phyloP scores from a whole-genome alignment of 73 alveolate genomes.

The Breviolum minutum region DNA sequence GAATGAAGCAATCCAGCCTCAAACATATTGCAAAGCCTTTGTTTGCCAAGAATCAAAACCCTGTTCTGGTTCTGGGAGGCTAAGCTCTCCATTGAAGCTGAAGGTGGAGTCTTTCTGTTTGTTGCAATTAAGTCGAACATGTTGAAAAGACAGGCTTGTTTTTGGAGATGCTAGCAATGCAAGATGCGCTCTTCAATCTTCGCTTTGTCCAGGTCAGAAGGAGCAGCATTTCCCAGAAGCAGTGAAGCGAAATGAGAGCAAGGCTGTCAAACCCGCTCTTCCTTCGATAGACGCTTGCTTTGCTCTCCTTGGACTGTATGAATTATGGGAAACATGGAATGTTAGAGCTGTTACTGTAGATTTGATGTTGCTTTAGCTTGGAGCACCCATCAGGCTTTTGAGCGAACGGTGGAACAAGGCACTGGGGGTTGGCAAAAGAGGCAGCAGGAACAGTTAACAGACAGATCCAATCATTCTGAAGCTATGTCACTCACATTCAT shows the following conservation, averaged over 20 bases:
- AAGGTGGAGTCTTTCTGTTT: not conserved
- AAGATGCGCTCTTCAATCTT: too few relatives aligned
- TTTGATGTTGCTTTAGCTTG: not conserved
- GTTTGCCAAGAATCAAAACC: too few relatives aligned
- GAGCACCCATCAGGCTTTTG: constrained; percentile 41
- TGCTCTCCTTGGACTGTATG: not conserved
- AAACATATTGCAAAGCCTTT: not conserved
- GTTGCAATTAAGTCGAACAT: not conserved
- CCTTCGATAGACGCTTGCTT: not conserved
- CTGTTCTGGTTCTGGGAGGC: not conserved
- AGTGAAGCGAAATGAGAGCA: constrained; percentile 78
- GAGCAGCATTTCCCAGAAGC: constrained; percentile 45
- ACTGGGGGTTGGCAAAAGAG: not conserved
- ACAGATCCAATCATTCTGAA: too few relatives aligned
- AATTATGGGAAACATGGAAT: not conserved
- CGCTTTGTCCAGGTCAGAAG: not conserved
- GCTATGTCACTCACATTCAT: not conserved
- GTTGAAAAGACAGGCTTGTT: not conserved
- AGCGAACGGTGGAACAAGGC: constrained; percentile 67
- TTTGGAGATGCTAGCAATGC: not conserved
- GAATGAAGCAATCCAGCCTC: not conserved
- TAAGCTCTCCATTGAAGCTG: not conserved
- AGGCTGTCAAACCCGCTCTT: not conserved
- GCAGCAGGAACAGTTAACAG: not conserved
- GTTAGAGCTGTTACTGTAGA: not conserved